Evolutionary conservation across 495 filamentous ascomycete genomes (phyloP).

Genomic region (Hyaloscypha bicolor): DNA sequence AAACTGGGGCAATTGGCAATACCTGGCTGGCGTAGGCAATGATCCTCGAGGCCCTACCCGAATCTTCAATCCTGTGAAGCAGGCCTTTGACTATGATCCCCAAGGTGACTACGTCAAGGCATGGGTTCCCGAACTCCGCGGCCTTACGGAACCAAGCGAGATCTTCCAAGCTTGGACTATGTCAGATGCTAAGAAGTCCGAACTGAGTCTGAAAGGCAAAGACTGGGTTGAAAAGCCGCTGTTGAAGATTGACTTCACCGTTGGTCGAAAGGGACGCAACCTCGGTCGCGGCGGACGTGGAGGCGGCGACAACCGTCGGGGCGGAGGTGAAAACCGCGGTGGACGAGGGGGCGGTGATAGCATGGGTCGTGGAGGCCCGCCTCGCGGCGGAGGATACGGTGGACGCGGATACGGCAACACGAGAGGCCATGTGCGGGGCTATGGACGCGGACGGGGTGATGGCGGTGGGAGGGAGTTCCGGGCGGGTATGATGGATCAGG

Average conservation of each 20-base stretch:
- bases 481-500: conserved; percentile 21
- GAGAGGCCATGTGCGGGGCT: conserved; percentile 16
- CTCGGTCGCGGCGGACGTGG: conserved; percentile 9
- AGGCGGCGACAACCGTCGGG: conserved; percentile 6
- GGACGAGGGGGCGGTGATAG: background rate
- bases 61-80: conserved; percentile 75
- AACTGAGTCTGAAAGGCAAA: conserved; percentile 49
- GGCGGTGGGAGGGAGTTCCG: conserved; percentile 7
- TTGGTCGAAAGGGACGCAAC: conserved; percentile 29
- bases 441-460: conserved; percentile 8
- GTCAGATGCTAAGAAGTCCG: conserved; percentile 47
- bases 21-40: conserved; percentile 72
- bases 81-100: conserved; percentile 69
- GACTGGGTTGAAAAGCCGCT: conserved; percentile 52
- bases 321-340: conserved; percentile 6
- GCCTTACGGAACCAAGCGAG: conserved; percentile 44
- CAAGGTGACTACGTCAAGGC: conserved; percentile 63
- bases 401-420: conserved; percentile 26
- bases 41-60: conserved; percentile 61
- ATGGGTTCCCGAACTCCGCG: conserved; percentile 64
- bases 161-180: conserved; percentile 69
- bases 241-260: conserved; percentile 47
- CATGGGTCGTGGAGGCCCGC: conserved; percentile 12
- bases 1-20: conserved; percentile 83
- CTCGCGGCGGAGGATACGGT: conserved; percentile 20